Conservation (phyloP, 148 eudicot genomes). For the Rhododendron griersonianum region DNA sequence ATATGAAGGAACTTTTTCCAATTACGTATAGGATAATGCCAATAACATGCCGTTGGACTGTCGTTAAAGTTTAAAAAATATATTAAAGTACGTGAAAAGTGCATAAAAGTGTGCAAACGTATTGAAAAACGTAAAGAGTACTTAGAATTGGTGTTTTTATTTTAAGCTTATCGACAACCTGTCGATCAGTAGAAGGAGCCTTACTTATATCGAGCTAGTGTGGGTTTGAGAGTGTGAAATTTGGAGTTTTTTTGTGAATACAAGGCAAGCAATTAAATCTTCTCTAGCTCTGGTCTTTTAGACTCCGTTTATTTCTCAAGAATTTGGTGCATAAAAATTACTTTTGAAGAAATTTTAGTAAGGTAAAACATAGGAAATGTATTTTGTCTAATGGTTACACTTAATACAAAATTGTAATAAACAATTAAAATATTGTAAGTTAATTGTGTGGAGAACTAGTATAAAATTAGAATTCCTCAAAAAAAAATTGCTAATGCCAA, state of each 20-base stretch:
- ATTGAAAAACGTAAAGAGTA: no score
- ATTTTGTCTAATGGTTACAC: not conserved
- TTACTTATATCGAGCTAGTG: not conserved
- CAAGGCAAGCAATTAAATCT: not conserved
- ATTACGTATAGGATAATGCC: not conserved
- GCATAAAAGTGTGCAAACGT: no score
- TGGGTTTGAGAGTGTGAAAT: not conserved
- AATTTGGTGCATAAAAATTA: not conserved
- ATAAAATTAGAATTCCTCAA: no score
- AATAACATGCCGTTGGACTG: not conserved
- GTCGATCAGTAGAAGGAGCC: no score
- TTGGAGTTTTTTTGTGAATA: not conserved
- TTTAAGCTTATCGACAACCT: no score
- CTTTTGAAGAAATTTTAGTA: not conserved
- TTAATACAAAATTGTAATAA: no score
- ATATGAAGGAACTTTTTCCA: not conserved
- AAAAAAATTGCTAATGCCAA: no score
- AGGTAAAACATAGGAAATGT: not conserved
- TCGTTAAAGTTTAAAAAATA: not conserved
- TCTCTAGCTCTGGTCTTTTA: not conserved
- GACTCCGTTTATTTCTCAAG: not conserved
- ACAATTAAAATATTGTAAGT: no score
- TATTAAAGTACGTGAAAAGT: no score
- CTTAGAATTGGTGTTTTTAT: no score
- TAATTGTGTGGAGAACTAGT: no score